A percentile compares a stretch with the other conserved stretches of the same genome.
These are phyloP conservation scores for Barnettozyma wickerhamii DNA, from an alignment of 805 yeast genomes.

Conservation along the genomic window DNA sequence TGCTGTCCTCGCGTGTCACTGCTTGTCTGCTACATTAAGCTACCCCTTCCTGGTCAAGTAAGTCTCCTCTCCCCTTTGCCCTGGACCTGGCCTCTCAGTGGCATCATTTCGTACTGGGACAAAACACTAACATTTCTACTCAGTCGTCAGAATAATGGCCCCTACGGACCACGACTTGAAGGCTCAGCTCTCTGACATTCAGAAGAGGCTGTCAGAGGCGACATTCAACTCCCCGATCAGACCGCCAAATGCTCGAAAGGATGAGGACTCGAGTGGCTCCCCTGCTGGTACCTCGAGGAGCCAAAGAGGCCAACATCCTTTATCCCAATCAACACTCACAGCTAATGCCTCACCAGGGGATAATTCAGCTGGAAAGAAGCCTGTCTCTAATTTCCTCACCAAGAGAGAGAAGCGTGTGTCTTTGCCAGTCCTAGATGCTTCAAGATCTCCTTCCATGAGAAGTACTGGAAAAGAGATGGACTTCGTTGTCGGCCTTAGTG, in stretches of 20 bases:
- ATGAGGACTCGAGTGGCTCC: constrained; percentile 3
- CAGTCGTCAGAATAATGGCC: constrained; percentile 8
- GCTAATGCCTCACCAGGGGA: background rate
- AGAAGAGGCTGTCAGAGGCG: constrained; percentile 32
- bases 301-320: background rate
- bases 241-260: constrained; percentile 10
- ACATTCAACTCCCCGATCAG: constrained; percentile 25
- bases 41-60: background rate
- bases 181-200: constrained; percentile 40
- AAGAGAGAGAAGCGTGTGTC: constrained; percentile 26
- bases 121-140: background rate
- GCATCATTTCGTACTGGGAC: constrained; percentile 1
- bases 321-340: constrained; percentile 1
- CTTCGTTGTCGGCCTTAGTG: constrained; percentile 71
- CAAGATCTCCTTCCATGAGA: constrained; percentile 20
- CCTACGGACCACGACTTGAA: constrained; percentile 31
- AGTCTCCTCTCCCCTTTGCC: background rate
- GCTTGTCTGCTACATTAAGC: background rate
- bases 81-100: background rate
- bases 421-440: constrained; percentile 22
- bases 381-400: constrained; percentile 15
- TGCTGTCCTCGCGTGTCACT: too few relatives aligned
- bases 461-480: constrained; percentile 55
- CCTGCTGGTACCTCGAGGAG: constrained; percentile 1
- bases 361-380: constrained; percentile 11